Conservation (phyloP, 2,329 filamentous ascomycete species). For the Colletotrichum melonis region DNA sequence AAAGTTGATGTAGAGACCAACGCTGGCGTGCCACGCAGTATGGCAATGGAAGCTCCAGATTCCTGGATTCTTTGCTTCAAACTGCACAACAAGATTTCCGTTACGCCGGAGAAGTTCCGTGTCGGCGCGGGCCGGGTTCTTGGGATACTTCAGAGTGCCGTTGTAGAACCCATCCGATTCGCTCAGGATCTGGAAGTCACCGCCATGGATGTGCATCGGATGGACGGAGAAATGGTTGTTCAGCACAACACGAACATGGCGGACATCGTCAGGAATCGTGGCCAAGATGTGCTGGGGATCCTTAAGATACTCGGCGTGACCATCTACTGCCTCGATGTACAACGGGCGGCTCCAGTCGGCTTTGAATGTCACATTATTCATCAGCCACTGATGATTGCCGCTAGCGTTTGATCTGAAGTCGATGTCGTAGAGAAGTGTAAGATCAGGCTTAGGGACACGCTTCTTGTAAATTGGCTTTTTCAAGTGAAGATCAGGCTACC, state of each 20-base stretch:
- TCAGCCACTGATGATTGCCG: constrained; percentile 19
- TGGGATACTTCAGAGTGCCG: constrained; percentile 21
- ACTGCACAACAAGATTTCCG: constrained; percentile 56
- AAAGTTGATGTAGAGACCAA: constrained; percentile 27
- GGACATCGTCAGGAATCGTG: constrained; percentile 21
- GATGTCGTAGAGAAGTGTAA: constrained; percentile 14
- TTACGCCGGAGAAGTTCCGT: constrained; percentile 23
- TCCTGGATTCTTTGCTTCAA: constrained; percentile 57
- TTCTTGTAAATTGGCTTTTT: constrained; percentile 29
- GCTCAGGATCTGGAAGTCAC: constrained; percentile 63
- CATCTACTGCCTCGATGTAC: constrained; percentile 19
- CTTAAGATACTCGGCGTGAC: constrained; percentile 9
- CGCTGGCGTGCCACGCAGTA: constrained; percentile 60
- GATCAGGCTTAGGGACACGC: constrained; percentile 9
- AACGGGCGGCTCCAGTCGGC: constrained; percentile 30
- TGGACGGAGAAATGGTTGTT: constrained; percentile 70
- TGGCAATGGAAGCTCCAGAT: constrained; percentile 59
- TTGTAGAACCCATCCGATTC: constrained; percentile 47
- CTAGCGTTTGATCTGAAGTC: constrained; percentile 8
- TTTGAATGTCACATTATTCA: constrained; percentile 29
- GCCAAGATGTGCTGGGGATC: constrained; percentile 23
- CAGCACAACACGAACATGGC: constrained; percentile 64
- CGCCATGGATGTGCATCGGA: constrained; percentile 74
- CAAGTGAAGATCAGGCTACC: constrained; percentile 1
- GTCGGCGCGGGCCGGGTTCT: constrained; percentile 24